Percentiles rank a stretch among this genome's conserved stretches.
Conservation (phyloP, 1,284 basidiomycete genomes). For the Stereum hirsutum region DNA sequence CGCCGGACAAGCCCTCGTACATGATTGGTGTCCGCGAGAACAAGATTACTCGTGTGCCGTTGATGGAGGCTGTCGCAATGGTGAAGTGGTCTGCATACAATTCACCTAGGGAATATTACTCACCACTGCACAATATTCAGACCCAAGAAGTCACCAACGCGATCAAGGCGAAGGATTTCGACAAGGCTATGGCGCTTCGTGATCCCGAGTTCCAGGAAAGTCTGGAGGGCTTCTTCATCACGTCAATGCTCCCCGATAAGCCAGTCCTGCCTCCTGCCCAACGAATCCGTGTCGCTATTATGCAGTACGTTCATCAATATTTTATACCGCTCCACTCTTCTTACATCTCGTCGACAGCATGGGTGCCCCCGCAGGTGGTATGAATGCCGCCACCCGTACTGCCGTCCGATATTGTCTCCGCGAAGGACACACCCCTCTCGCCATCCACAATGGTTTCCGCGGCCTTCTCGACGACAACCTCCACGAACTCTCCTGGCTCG, state of each 20-base stretch:
- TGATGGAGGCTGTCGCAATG: slow-evolving; percentile 89
- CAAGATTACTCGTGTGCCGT: slow-evolving; percentile 86
- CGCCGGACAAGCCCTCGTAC: slow-evolving; percentile 87
- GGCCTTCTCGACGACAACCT: slow-evolving; percentile 89
- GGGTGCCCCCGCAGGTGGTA: slow-evolving; percentile 95
- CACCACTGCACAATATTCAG: slow-evolving; percentile 26
- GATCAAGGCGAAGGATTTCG: slow-evolving; percentile 81
- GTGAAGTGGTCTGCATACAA: slow-evolving; percentile 33
- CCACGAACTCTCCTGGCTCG: slow-evolving; percentile 87
- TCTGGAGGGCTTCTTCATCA: slow-evolving; percentile 76
- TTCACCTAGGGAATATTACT: too few relatives aligned
- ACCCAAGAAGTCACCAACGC: slow-evolving; percentile 83
- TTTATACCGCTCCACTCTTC: not conserved
- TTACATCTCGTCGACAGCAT: too few relatives aligned
- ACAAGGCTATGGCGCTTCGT: slow-evolving; percentile 79
- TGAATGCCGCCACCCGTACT: slow-evolving; percentile 96
- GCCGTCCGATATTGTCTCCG: slow-evolving; percentile 90
- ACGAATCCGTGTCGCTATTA: slow-evolving; percentile 83
- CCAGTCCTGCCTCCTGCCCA: slow-evolving; percentile 56
- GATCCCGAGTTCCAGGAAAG: slow-evolving; percentile 91
- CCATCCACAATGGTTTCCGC: slow-evolving; percentile 92
- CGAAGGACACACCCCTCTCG: slow-evolving; percentile 87
- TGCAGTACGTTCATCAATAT: slow-evolving; percentile 60
- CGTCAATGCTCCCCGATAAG: slow-evolving; percentile 54
- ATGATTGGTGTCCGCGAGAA: slow-evolving; percentile 97